Evolutionary conservation across 768 basidiomycete genomes (phyloP).

Genomic region (Lentinula aciculospora): DNA sequence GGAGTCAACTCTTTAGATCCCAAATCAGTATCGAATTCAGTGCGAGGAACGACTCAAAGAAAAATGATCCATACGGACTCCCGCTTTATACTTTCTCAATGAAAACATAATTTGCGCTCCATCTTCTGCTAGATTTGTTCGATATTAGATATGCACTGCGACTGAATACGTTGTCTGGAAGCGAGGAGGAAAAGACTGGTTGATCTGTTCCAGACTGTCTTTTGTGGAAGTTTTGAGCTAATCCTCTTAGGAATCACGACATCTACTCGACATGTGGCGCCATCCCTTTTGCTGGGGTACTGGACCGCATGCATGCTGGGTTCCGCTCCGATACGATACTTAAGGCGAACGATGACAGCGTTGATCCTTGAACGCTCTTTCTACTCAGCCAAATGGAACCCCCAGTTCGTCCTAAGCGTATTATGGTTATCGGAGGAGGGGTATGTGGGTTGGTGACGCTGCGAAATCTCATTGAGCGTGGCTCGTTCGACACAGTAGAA

Average conservation of each 20-base stretch:
- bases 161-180: too few species aligned
- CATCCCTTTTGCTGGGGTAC: not conserved
- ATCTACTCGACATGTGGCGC: not conserved
- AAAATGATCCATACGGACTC: too few species aligned
- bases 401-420: slow-evolving; percentile 17
- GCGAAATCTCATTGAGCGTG: slow-evolving; percentile 39
- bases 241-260: not conserved
- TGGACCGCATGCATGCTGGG: not conserved
- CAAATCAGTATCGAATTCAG: too few species aligned
- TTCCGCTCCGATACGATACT: not conserved
- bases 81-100: too few species aligned
- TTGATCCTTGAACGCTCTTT: not conserved
- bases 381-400: not conserved
- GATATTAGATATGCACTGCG: too few species aligned
- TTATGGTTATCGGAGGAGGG: slow-evolving; percentile 43
- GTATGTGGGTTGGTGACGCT: slow-evolving; percentile 42
- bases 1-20: too few species aligned
- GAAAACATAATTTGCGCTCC: too few species aligned
- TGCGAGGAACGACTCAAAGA: too few species aligned
- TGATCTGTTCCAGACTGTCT: too few species aligned
- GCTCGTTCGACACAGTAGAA: slow-evolving; percentile 35
- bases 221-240: too few species aligned
- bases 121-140: too few species aligned
- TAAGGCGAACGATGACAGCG: not conserved
- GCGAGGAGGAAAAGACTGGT: too few species aligned